A percentile compares a stretch with the other conserved stretches of the same genome.
phyloP scores from a whole-genome alignment of 2,329 filamentous ascomycete species.

The Chrysoporthe deuterocubensis region DNA sequence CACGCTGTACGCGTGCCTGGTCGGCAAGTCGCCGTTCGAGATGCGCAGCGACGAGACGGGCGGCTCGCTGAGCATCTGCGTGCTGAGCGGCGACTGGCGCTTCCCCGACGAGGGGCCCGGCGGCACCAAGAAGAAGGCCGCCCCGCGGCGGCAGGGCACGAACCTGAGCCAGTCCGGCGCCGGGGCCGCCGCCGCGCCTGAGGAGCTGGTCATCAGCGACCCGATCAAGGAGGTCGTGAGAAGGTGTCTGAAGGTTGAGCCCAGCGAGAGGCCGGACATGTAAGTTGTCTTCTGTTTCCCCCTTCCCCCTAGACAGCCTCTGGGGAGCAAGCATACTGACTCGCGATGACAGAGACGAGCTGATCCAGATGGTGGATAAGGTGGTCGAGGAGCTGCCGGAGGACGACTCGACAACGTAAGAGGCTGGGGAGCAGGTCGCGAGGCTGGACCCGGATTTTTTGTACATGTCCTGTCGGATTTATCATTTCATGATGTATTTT shows the following conservation, averaged over 20 bases:
- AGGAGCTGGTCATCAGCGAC: conserved; percentile 70
- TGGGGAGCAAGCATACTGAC: conserved; percentile 5
- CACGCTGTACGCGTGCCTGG: conserved; percentile 95
- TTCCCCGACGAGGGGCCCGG: conserved; percentile 85
- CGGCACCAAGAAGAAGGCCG: conserved; percentile 51
- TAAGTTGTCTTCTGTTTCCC: conserved; percentile 10
- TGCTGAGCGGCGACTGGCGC: conserved; percentile 91
- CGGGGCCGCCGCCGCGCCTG: conserved; percentile 38
- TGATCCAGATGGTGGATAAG: conserved; percentile 77
- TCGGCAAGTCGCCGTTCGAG: conserved; percentile 97
- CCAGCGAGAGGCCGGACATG: conserved; percentile 84
- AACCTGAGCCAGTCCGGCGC: conserved; percentile 35
- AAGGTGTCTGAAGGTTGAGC: conserved; percentile 84
- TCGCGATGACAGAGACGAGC: conserved; percentile 56
- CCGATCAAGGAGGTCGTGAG: conserved; percentile 85
- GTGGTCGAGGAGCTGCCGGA: conserved; percentile 71
- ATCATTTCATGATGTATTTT: neutral
- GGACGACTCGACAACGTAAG: conserved; percentile 42
- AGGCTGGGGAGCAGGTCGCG: neutral
- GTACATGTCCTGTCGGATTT: neutral
- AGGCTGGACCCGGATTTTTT: neutral
- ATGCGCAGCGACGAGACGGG: conserved; percentile 95
- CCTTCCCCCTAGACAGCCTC: neutral
- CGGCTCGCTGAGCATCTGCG: conserved; percentile 88
- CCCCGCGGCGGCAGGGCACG: conserved; percentile 35